Evolutionary conservation across 352 stramenopile species (phyloP), one percentile per base, ranked within the genome.

Genomic region (Pythium phragmitis): DNA sequence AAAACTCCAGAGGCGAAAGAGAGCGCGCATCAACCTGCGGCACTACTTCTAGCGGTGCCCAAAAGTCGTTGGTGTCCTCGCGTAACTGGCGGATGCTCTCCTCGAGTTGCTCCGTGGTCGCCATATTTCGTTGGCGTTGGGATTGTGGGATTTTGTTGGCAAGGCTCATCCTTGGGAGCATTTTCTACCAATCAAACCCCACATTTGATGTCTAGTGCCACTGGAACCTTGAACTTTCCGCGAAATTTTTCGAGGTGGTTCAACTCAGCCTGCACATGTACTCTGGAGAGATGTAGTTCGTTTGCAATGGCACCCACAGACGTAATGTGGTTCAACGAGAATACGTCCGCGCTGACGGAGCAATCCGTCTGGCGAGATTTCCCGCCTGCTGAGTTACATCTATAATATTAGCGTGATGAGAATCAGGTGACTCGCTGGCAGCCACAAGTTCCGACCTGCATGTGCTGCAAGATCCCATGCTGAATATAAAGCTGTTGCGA

Each of bases 21-120:
- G 23, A 28, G 0, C 60, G 66, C 5, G 75, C 76, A 47, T 90
- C 80, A 14, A 90, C 72, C 36, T 80, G 79, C 34, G 69, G 57
- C 23, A 94, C 55, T 4, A 55, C 66, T n/a, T 76, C 68, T 51
- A 89, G 64, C 28, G 85, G 83, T 49, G 77, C 68, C 85, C 85
- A 94, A 43, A 92, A 91, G 67, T 92, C 85, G 49, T 70, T 66
- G 3, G 81, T 75, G 50, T 94, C 83, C 62, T 79, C 78, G 37
- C 84, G 72, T 14, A 94, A 71, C 52, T 74, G 66, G 17, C 52
- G 53, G 50, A 85, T 70, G 37, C 49, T 64, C 30, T 63, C 56
- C 13, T 70, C 21, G 39, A 70, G 57, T n/a, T 49, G 9, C 33
- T 60, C 34, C 43, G 36, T 54, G 2, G 60, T 41, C 16, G 30